These are phyloP conservation scores for Candida schatavii DNA, from an alignment of 805 yeast species.

Conservation along the genomic window DNA sequence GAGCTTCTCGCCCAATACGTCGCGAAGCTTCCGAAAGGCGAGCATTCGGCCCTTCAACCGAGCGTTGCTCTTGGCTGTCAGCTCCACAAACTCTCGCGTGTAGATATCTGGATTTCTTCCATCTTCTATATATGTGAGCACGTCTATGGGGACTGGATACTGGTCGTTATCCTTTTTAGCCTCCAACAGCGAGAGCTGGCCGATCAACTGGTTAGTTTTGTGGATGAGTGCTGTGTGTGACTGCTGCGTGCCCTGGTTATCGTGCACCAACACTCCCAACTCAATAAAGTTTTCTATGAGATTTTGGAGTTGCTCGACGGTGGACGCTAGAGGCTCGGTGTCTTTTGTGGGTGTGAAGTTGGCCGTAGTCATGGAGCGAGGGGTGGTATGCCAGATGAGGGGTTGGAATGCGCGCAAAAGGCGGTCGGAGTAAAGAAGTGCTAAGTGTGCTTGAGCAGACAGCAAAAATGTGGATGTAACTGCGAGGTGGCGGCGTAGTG, in stretches of 20 bases:
- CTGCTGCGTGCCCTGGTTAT: conserved; percentile 84
- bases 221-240: conserved; percentile 51
- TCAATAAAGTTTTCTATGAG: conserved; percentile 75
- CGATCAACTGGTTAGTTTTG: conserved; percentile 40
- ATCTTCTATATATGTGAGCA: conserved; percentile 88
- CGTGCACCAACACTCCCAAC: conserved; percentile 88
- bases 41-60: conserved; percentile 78
- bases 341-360: conserved; percentile 17
- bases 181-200: conserved; percentile 34
- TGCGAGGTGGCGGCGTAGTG: too few species aligned
- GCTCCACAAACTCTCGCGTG: conserved; percentile 94
- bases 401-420: too few species aligned
- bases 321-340: conserved; percentile 28
- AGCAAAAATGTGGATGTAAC: too few species aligned
- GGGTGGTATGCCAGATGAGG: too few species aligned
- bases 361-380: conserved; percentile 36
- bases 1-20: conserved; percentile 66
- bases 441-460: too few species aligned
- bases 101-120: conserved; percentile 97
- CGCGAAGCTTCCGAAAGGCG: conserved; percentile 63
- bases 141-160: conserved; percentile 70
- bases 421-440: too few species aligned
- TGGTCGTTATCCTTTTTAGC: conserved; percentile 31
- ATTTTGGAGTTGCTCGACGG: conserved; percentile 29
- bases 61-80: conserved; percentile 87